These are phyloP conservation scores for Leccinum fallax DNA, from an alignment of 1,284 basidiomycete species.

Conservation along the genomic window DNA sequence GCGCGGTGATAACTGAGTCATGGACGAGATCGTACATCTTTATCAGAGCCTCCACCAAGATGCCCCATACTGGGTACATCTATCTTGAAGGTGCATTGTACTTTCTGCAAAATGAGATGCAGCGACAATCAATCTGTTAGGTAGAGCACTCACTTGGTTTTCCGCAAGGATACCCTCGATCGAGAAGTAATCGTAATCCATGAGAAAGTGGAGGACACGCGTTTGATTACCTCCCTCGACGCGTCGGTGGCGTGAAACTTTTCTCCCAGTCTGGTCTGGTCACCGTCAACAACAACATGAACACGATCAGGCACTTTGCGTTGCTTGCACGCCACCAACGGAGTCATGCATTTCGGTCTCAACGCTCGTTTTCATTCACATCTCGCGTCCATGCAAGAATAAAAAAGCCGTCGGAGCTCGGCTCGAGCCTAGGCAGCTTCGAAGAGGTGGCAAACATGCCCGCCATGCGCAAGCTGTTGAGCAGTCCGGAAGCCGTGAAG, in stretches of 20 bases:
- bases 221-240: constrained; percentile 7
- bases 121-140: background rate
- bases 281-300: constrained; percentile 26
- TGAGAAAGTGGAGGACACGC: constrained; percentile 30
- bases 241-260: constrained; percentile 29
- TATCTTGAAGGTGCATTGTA: constrained; percentile 87
- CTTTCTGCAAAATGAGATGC: constrained; percentile 58
- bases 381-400: constrained; percentile 36
- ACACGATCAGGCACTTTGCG: constrained; percentile 17
- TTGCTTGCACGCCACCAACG: constrained; percentile 16
- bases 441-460: constrained; percentile 42
- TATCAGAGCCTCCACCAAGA: constrained; percentile 79
- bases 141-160: constrained; percentile 66
- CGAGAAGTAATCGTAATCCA: constrained; percentile 89
- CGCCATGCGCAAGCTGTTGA: constrained; percentile 50
- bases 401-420: constrained; percentile 36
- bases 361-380: constrained; percentile 41
- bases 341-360: constrained; percentile 19
- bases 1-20: constrained; percentile 3
- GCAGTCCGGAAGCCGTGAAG: constrained; percentile 50
- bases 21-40: constrained; percentile 58
- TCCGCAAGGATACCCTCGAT: constrained; percentile 87
- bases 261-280: background rate
- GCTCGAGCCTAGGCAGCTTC: constrained; percentile 42
- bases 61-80: constrained; percentile 87